Conservation (phyloP, 2,329 filamentous ascomycete species). For the Pyrenophora teres region DNA sequence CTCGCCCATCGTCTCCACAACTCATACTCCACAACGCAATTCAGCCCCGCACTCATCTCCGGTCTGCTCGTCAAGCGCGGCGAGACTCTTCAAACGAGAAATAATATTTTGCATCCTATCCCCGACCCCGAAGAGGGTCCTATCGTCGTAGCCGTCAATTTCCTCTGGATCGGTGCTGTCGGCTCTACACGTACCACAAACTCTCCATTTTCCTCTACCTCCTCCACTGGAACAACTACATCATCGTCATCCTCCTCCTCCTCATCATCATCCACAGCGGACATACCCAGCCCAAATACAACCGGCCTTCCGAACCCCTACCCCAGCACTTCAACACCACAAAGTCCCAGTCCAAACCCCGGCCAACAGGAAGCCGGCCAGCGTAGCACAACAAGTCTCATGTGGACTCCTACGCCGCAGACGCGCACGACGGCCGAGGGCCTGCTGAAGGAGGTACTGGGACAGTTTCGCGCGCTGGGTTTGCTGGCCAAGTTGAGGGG, state of each 20-base stretch:
- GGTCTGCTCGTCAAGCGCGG: constrained; percentile 53
- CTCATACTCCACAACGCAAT: constrained; percentile 41
- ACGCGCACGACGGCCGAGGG: constrained; percentile 57
- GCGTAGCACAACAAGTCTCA: constrained; percentile 34
- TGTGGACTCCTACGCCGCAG: constrained; percentile 42
- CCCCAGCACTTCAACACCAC: constrained; percentile 8
- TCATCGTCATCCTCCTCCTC: constrained; percentile 2
- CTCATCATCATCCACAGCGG: constrained; percentile 1
- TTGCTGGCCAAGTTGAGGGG: constrained; percentile 70
- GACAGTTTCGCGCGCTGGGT: constrained; percentile 69
- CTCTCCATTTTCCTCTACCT: constrained; percentile 34
- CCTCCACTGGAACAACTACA: background rate
- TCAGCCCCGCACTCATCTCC: constrained; percentile 47
- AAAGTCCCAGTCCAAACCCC: constrained; percentile 9
- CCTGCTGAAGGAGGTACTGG: constrained; percentile 71
- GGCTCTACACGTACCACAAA: constrained; percentile 39
- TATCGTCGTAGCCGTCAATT: constrained; percentile 48
- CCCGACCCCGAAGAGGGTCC: constrained; percentile 36
- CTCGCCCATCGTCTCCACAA: constrained; percentile 62
- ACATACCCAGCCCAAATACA: too few species aligned
- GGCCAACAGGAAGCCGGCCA: constrained; percentile 1
- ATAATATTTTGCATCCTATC: constrained; percentile 18
- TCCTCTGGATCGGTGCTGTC: constrained; percentile 54
- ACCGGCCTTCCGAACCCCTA: constrained; percentile 4
- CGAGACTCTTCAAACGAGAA: constrained; percentile 16